Percentiles rank a stretch among this genome's conserved stretches.
Evolutionary conservation across 495 filamentous ascomycete genomes (phyloP).

Genomic region (Entonaema liquescens): DNA sequence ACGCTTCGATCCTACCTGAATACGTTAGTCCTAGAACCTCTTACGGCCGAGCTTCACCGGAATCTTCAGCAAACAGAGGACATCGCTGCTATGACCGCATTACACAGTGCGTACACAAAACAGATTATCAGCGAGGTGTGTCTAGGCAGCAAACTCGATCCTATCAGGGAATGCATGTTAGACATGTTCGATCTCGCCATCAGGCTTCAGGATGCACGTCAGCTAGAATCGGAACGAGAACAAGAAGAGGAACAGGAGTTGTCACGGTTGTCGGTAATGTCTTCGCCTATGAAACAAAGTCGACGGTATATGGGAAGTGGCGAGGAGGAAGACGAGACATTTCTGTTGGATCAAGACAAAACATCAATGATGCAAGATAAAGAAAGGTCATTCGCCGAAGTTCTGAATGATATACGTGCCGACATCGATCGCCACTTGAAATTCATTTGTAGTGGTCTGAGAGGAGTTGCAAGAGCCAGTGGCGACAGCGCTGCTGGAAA

Average conservation of each 20-base stretch:
- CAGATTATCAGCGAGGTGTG: slow-evolving; percentile 71
- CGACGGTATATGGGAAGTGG: slow-evolving; percentile 46
- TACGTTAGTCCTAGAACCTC: slow-evolving; percentile 71
- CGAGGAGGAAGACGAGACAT: slow-evolving; percentile 53
- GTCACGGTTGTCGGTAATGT: slow-evolving; percentile 44
- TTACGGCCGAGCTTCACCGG: slow-evolving; percentile 60
- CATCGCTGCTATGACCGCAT: slow-evolving; percentile 80
- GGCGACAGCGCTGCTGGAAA: slow-evolving; percentile 58
- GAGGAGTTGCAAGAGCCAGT: slow-evolving; percentile 67
- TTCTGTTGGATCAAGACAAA: slow-evolving; percentile 42
- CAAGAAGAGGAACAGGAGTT: slow-evolving; percentile 53
- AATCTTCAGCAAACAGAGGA: slow-evolving; percentile 70
- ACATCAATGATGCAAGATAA: slow-evolving; percentile 41
- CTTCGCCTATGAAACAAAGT: slow-evolving; percentile 33
- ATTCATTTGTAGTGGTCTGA: slow-evolving; percentile 64
- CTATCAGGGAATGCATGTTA: slow-evolving; percentile 71
- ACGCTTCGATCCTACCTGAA: slow-evolving; percentile 78
- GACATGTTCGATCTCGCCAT: slow-evolving; percentile 68
- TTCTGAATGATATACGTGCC: slow-evolving; percentile 53
- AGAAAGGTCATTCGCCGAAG: slow-evolving; percentile 49
- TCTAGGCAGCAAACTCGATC: slow-evolving; percentile 67
- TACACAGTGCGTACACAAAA: slow-evolving; percentile 70
- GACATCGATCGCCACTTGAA: slow-evolving; percentile 61
- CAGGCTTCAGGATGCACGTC: slow-evolving; percentile 58
- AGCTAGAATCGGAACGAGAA: slow-evolving; percentile 49